Conservation (phyloP, 305 asterid genomes). For the Fraxinus xanthoxyloides region DNA sequence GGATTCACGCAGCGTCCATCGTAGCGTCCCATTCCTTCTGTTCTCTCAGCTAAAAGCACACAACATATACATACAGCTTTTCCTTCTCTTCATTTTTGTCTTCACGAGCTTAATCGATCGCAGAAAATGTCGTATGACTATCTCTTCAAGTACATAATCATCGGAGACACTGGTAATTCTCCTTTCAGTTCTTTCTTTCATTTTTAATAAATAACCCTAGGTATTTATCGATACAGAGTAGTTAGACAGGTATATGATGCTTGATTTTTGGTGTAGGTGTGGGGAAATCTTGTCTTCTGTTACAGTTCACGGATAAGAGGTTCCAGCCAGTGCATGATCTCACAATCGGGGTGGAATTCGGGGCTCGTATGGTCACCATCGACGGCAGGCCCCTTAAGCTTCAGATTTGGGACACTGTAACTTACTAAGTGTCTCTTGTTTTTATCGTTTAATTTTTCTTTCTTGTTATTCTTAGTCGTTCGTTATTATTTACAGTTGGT, state of each 20-base stretch:
- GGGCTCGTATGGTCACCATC: conserved; percentile 77
- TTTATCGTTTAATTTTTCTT: conserved; percentile 6
- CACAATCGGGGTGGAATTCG: conserved; percentile 87
- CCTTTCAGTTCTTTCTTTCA: not conserved
- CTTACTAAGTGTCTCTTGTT: not conserved
- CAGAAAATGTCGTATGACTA: conserved; percentile 59
- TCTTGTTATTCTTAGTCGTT: not conserved
- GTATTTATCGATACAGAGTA: not conserved
- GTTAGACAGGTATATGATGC: not conserved
- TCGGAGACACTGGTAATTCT: conserved; percentile 59
- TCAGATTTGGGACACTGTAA: conserved; percentile 92
- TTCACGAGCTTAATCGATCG: conserved; percentile 12
- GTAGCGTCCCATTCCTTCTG: not conserved
- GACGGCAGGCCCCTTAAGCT: conserved; percentile 76
- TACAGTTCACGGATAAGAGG: conserved; percentile 89
- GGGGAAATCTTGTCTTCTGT: conserved; percentile 80
- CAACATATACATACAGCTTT: not conserved
- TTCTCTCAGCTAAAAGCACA: not conserved
- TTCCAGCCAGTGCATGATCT: conserved; percentile 91
- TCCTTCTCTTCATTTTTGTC: conserved; percentile 12
- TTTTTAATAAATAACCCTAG: conserved; percentile 14
- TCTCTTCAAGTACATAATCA: conserved; percentile 66
- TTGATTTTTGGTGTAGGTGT: conserved; percentile 48
- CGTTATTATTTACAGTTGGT: not conserved
- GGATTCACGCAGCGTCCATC: not conserved